Base-by-base conservation (phyloP, 2,329 filamentous ascomycete species). In the Neonectria sp. region DNA sequence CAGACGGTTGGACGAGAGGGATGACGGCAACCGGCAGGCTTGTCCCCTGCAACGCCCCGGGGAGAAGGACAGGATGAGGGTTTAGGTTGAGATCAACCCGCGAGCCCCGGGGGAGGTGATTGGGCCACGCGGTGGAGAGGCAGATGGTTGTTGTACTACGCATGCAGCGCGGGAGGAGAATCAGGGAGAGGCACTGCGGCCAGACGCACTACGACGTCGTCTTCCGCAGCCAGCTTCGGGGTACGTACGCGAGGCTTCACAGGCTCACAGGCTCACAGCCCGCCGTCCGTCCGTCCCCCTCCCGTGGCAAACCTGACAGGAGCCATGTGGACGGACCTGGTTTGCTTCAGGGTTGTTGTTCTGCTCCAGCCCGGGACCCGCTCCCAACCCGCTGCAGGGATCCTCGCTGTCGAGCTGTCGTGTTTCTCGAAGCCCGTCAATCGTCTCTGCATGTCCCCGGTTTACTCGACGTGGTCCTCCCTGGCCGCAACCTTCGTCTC, bases 41-140 rank as follows among this genome's bases (percentile, higher is more conserved):
- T 53, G 24, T 56, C 43, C 63, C 63, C 56, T 65, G 56, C 52
- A 60, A 29, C 25, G 4, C 35, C 45, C 43, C 21, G 45, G 31
- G 49, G 27, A 37, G 24, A 43, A 12, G 9, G 2, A 33, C 29
- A 52, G 49, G 9, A 15, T 15, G 29, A 12, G n/a, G 24, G 29
- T n/a, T 2, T 21, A 8, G 12, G 24, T 17, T 15, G 25, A 29
- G 25, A 51, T 15, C 13, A 29, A 17, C 25, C 46, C 46, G 46
- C 13, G 24, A 51, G 31, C 51, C 51, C 25, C 51, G 51, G 51
- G 5, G 6, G 11, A 7, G 9, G 51, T n/a, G n/a, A 53, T 53
- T 53, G 51, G 51, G 35, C 6, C 21, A 2, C 21, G 21, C 21
- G 21, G 21, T 21, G 21, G 21, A 21, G 21, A 21, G 21, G 21